Percentiles rank a stretch among this genome's conserved stretches.
Evolutionary conservation across 805 yeast genomes (phyloP).

Genomic region (Tetrapisispora fleetii): DNA sequence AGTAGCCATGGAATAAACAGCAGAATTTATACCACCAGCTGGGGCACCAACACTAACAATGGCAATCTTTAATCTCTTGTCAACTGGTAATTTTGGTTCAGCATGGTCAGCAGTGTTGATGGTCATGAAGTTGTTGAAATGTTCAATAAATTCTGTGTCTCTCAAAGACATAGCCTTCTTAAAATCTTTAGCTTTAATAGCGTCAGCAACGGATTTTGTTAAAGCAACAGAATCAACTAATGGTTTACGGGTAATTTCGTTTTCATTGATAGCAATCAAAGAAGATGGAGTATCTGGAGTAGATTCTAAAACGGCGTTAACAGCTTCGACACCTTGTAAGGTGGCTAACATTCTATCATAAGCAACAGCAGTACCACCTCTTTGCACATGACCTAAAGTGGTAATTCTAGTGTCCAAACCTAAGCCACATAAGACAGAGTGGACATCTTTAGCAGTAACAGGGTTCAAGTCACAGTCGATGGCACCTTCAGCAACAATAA

Average conservation of each 20-base stretch:
- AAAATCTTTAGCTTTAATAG: conserved; percentile 57
- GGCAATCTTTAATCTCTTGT: conserved; percentile 51
- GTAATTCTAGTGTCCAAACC: conserved; percentile 74
- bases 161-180: conserved; percentile 60
- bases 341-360: conserved; percentile 65
- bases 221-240: conserved; percentile 63
- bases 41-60: conserved; percentile 75
- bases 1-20: conserved; percentile 65
- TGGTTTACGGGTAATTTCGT: conserved; percentile 57
- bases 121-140: conserved; percentile 51
- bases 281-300: conserved; percentile 71
- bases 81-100: conserved; percentile 46
- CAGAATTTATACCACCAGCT: conserved; percentile 68
- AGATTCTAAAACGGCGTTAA: conserved; percentile 57
- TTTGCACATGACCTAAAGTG: conserved; percentile 69
- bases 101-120: conserved; percentile 60
- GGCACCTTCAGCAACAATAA: conserved; percentile 81
- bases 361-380: conserved; percentile 78
- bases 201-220: conserved; percentile 64
- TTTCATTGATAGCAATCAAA: conserved; percentile 64
- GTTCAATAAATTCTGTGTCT: conserved; percentile 62
- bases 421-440: conserved; percentile 51
- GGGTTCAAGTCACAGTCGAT: conserved; percentile 59
- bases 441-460: conserved; percentile 55
- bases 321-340: conserved; percentile 75